phyloP scores from a whole-genome alignment of 371 early-diverging fungal genomes.

The Batkoa obscura region DNA sequence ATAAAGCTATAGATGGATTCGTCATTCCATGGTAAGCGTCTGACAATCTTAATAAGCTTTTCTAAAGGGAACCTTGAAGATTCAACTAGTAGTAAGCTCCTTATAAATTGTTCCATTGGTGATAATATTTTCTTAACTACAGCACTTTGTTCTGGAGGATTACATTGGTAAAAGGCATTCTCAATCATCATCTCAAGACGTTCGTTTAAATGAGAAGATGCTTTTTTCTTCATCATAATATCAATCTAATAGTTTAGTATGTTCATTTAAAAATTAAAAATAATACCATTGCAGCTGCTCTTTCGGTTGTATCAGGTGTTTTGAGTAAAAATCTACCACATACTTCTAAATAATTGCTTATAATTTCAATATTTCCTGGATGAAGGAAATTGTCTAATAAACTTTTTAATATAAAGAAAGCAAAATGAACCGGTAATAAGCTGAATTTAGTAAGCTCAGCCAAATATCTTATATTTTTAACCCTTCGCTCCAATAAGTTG shows the following conservation, averaged over 20 bases:
- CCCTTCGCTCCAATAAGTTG: slow-evolving; percentile 46
- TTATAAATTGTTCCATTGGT: slow-evolving; percentile 64
- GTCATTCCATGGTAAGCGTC: slow-evolving; percentile 78
- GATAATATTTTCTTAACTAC: slow-evolving; percentile 38
- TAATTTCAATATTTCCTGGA: slow-evolving; percentile 58
- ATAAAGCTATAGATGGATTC: slow-evolving; percentile 11
- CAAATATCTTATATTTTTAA: slow-evolving; percentile 70
- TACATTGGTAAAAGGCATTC: slow-evolving; percentile 79
- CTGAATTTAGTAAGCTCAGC: slow-evolving; percentile 84
- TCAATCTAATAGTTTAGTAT: slow-evolving; percentile 28
- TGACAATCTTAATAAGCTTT: slow-evolving; percentile 46
- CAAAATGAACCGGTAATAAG: slow-evolving; percentile 56
- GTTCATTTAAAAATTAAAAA: neutral
- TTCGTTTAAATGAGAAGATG: slow-evolving; percentile 52
- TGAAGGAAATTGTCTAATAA: slow-evolving; percentile 64
- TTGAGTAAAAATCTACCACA: slow-evolving; percentile 76
- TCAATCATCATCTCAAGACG: slow-evolving; percentile 75
- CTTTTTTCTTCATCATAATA: slow-evolving; percentile 72
- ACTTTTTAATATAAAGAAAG: slow-evolving; percentile 63
- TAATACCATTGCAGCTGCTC: slow-evolving; percentile 39
- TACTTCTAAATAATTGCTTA: slow-evolving; percentile 65
- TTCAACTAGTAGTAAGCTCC: slow-evolving; percentile 65
- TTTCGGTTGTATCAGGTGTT: slow-evolving; percentile 43
- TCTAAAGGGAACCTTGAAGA: slow-evolving; percentile 43
- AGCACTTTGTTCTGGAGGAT: slow-evolving; percentile 52